These are phyloP conservation scores for Lasiodiplodia hormozganensis DNA, from an alignment of 2,329 filamentous ascomycete species.

Conservation along the genomic window DNA sequence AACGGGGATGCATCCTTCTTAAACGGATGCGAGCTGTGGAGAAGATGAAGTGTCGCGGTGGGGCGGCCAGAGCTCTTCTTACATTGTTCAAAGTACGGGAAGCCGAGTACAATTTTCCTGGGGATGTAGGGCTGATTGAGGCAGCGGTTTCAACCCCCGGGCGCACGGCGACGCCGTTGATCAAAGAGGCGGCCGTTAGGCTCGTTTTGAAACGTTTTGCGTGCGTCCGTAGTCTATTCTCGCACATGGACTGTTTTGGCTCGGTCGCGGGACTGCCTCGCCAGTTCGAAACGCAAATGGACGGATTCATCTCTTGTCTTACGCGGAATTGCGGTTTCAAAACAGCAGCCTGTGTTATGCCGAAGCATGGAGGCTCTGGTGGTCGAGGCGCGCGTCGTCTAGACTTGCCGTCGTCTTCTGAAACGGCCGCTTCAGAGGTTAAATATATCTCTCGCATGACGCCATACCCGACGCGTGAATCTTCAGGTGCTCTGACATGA, in stretches of 20 bases:
- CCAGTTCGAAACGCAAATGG: neutral
- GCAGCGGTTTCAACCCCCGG: conserved; percentile 4
- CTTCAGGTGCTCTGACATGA: neutral
- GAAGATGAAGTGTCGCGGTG: neutral
- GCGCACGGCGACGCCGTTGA: neutral
- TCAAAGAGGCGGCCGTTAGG: neutral
- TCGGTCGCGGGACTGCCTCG: neutral
- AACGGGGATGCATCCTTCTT: neutral
- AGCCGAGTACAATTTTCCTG: neutral
- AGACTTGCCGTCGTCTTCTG: neutral
- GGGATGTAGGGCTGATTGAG: conserved; percentile 3
- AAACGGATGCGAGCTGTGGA: neutral
- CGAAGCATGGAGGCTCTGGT: neutral
- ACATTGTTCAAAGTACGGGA: neutral
- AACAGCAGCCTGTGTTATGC: neutral
- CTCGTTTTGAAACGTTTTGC: conserved; percentile 5
- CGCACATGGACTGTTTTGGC: conserved; percentile 2
- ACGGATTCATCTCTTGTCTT: neutral
- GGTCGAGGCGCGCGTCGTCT: neutral
- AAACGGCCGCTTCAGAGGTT: neutral
- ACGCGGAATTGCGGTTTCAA: neutral
- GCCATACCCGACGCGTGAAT: neutral
- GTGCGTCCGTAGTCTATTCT: neutral
- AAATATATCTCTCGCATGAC: neutral
- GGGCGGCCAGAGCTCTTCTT: neutral